Percentiles rank a stretch among this genome's conserved stretches.
Conservation (phyloP, 176 grass and related monocot genomes). For the Raddia guianensis region DNA sequence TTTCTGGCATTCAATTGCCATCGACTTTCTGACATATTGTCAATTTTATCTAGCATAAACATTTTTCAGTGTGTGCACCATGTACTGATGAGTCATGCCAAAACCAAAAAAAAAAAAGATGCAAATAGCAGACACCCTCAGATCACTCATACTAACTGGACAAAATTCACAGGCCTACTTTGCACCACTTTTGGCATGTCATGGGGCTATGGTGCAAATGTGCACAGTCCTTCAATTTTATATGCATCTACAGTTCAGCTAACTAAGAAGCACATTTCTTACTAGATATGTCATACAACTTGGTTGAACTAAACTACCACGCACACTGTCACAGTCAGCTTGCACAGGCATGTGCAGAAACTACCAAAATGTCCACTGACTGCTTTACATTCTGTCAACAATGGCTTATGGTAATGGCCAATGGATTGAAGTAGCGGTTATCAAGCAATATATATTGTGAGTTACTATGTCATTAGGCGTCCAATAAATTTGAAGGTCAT, state of each 20-base stretch:
- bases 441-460: background rate
- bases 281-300: background rate
- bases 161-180: too few species aligned
- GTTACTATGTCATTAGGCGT: constrained; percentile 10
- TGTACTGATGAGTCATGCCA: too few species aligned
- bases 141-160: too few species aligned
- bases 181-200: too few species aligned
- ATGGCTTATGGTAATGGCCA: constrained; percentile 8
- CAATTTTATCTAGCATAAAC: too few species aligned
- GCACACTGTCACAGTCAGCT: background rate
- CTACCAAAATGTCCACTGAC: background rate
- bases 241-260: background rate
- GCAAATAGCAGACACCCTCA: too few species aligned
- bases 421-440: constrained; percentile 12
- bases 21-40: too few species aligned
- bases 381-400: background rate
- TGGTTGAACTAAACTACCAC: background rate
- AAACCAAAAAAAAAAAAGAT: too few species aligned
- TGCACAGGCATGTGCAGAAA: constrained; percentile 9
- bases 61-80: too few species aligned
- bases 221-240: background rate
- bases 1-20: too few species aligned
- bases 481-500: background rate
- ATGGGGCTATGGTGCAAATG: background rate
- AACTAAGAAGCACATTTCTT: background rate